A percentile compares a stretch with the other conserved stretches of the same genome.
Conservation (phyloP, 2,329 filamentous ascomycete genomes). For the Xylariaceae sp. region DNA sequence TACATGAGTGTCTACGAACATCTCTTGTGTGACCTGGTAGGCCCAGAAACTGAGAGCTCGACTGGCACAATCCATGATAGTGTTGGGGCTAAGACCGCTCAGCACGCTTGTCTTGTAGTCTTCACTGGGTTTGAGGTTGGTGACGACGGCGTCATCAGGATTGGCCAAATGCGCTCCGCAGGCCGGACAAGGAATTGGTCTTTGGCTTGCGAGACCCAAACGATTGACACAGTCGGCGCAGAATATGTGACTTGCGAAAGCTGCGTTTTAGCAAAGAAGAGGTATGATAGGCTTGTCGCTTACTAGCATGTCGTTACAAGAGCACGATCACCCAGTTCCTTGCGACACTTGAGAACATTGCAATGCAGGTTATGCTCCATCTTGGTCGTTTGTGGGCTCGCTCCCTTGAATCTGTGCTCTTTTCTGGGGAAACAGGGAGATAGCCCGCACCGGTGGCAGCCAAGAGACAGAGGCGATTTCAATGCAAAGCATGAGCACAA, state of each 20-base stretch:
- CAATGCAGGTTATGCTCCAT: slow-evolving; percentile 79
- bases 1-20: slow-evolving; percentile 49
- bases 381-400: neutral
- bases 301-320: slow-evolving; percentile 89
- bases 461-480: too few relatives aligned
- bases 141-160: slow-evolving; percentile 71
- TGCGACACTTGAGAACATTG: slow-evolving; percentile 76
- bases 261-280: neutral
- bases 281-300: slow-evolving; percentile 1
- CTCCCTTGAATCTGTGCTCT: too few relatives aligned
- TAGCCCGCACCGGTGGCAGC: too few relatives aligned
- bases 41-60: slow-evolving; percentile 80
- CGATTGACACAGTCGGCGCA: slow-evolving; percentile 70
- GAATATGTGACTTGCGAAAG: slow-evolving; percentile 69
- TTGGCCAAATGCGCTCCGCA: slow-evolving; percentile 67
- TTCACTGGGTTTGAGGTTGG: slow-evolving; percentile 73
- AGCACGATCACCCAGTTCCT: slow-evolving; percentile 65
- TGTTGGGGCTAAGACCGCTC: slow-evolving; percentile 74
- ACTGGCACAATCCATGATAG: slow-evolving; percentile 84
- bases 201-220: slow-evolving; percentile 58
- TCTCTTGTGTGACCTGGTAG: slow-evolving; percentile 81
- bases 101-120: slow-evolving; percentile 88
- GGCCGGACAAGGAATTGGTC: slow-evolving; percentile 65
- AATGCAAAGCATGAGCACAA: too few relatives aligned
- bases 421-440: too few relatives aligned